Conservation (phyloP, 805 yeast species). For the Monosporozyma solicola region DNA sequence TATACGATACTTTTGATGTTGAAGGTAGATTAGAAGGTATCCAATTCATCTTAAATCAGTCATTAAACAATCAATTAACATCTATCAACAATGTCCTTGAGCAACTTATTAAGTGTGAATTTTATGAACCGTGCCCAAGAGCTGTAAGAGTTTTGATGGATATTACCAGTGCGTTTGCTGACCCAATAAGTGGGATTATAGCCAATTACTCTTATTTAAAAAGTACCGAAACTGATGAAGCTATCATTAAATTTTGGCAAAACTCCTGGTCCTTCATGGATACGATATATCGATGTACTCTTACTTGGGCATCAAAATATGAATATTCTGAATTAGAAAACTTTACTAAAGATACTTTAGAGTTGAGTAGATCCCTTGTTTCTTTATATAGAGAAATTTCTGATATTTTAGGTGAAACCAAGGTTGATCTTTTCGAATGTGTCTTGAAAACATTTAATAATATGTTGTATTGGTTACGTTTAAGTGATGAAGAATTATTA, state of each 20-base stretch:
- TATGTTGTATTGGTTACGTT: constrained; percentile 70
- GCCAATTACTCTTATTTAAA: constrained; percentile 24
- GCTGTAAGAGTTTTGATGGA: constrained; percentile 71
- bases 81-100: constrained; percentile 42
- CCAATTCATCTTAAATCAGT: constrained; percentile 40
- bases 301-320: constrained; percentile 65
- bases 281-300: constrained; percentile 56
- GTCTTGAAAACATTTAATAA: constrained; percentile 56
- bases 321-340: constrained; percentile 54
- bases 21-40: constrained; percentile 73
- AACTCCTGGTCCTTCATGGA: constrained; percentile 63
- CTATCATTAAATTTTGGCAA: constrained; percentile 50
- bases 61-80: constrained; percentile 37
- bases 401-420: constrained; percentile 29
- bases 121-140: constrained; percentile 67
- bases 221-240: constrained; percentile 17
- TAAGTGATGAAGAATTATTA: constrained; percentile 65
- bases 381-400: constrained; percentile 50
- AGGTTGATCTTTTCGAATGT: constrained; percentile 37
- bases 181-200: constrained; percentile 56
- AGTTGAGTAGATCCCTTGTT: constrained; percentile 60
- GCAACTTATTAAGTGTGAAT: constrained; percentile 38
- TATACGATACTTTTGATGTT: constrained; percentile 71
- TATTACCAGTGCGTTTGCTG: constrained; percentile 50
- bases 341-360: constrained; percentile 80